Conservation (phyloP, 192 early-diverging fungal species). For the Umbelopsis ramanniana region DNA sequence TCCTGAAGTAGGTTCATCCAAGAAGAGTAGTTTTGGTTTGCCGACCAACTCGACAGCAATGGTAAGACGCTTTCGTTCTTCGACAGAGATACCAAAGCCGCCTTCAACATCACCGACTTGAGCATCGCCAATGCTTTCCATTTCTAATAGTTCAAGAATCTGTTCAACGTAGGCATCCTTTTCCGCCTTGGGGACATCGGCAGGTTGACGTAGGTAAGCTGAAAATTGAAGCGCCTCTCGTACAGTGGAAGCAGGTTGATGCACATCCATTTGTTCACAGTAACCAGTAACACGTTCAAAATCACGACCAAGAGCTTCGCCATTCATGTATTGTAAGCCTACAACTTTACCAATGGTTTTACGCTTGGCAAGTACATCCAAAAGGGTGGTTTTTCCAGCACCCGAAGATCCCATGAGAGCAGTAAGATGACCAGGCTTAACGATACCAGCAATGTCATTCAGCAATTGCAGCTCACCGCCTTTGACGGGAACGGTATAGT, state of each 20-base stretch:
- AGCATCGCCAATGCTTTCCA: constrained; percentile 74
- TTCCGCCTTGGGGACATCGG: constrained; percentile 60
- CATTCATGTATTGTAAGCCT: constrained; percentile 71
- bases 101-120: constrained; percentile 72
- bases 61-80: constrained; percentile 86
- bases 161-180: constrained; percentile 75
- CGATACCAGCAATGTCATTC: constrained; percentile 55
- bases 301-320: constrained; percentile 58
- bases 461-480: constrained; percentile 67
- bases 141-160: constrained; percentile 74
- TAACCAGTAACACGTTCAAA: constrained; percentile 78
- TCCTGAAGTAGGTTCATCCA: constrained; percentile 92
- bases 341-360: constrained; percentile 70
- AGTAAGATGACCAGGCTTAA: constrained; percentile 74
- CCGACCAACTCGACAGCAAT: constrained; percentile 87
- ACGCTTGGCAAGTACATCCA: constrained; percentile 75
- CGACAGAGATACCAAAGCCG: constrained; percentile 82
- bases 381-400: constrained; percentile 77
- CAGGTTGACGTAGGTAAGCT: constrained; percentile 74
- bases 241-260: constrained; percentile 74
- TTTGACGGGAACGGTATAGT: constrained; percentile 72
- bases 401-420: constrained; percentile 80
- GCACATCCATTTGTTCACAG: constrained; percentile 86
- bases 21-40: constrained; percentile 76
- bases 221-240: constrained; percentile 80